Evolutionary conservation across 371 early-diverging fungal genomes (phyloP).

Genomic region (Rhizopus stolonifer): DNA sequence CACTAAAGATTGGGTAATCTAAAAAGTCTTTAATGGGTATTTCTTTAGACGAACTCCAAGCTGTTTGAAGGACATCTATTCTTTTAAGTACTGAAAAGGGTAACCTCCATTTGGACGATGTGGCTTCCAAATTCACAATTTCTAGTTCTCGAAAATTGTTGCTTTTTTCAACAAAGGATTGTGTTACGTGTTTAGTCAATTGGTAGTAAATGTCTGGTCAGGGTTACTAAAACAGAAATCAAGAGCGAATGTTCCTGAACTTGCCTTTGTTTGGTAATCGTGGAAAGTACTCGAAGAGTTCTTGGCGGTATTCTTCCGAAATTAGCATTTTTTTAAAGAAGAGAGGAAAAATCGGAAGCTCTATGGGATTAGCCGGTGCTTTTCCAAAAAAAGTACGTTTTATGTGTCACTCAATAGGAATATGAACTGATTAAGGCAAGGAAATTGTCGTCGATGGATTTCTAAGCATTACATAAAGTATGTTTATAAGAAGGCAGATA

Average conservation of each 20-base stretch:
- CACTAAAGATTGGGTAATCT: background rate
- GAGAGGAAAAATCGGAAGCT: background rate
- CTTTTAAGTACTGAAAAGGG: constrained; percentile 5
- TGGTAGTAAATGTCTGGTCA: background rate
- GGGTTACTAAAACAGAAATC: background rate
- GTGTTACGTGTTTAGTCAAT: background rate
- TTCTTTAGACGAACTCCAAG: constrained; percentile 2
- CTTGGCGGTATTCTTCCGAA: constrained; percentile 9
- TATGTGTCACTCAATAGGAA: background rate
- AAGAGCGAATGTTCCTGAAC: background rate
- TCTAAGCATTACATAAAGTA: no score
- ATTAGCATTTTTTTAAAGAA: background rate
- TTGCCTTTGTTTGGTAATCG: constrained; percentile 3
- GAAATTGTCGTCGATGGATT: background rate
- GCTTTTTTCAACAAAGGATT: background rate
- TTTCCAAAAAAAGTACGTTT: background rate
- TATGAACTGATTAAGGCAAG: background rate
- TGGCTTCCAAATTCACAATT: background rate
- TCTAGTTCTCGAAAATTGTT: background rate
- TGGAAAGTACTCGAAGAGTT: constrained; percentile 11
- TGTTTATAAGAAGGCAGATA: constrained; percentile 3
- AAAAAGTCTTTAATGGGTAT: background rate
- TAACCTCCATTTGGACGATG: constrained; percentile 6
- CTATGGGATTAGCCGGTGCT: background rate
- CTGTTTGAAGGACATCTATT: background rate